These are phyloP conservation scores for Rhizopogon roseolus DNA, from an alignment of 768 basidiomycete genomes.

Conservation along the genomic window DNA sequence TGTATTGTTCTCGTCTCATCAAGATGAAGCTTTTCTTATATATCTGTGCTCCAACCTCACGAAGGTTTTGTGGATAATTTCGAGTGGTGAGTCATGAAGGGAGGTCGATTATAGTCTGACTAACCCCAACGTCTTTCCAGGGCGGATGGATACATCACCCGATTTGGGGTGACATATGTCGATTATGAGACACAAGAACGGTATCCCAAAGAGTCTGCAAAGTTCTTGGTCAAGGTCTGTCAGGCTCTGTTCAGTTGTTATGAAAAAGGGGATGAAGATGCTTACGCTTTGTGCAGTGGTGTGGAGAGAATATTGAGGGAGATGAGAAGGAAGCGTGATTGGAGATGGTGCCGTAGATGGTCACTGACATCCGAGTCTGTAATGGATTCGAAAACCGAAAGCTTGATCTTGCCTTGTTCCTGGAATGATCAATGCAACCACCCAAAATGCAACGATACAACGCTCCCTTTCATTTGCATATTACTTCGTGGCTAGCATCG, in stretches of 20 bases:
- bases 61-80: slow-evolving; percentile 67
- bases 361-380: no score
- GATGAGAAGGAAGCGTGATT: not conserved
- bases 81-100: slow-evolving; percentile 42
- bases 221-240: slow-evolving; percentile 51
- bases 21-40: not conserved
- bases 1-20: slow-evolving; percentile 15
- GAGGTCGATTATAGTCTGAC: not conserved
- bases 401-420: not conserved
- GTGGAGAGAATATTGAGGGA: slow-evolving; percentile 22
- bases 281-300: slow-evolving; percentile 18
- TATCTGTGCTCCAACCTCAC: not conserved
- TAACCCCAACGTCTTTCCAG: slow-evolving; percentile 4
- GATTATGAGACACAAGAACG: slow-evolving; percentile 66
- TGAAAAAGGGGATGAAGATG: not conserved
- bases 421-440: no score
- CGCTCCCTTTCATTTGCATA: no score
- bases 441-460: no score
- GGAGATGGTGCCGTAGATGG: no score
- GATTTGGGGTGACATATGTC: slow-evolving; percentile 70
- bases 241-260: slow-evolving; percentile 32
- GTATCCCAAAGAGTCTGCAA: slow-evolving; percentile 58
- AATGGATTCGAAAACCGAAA: not conserved
- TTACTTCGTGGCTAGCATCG: not conserved
- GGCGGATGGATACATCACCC: slow-evolving; percentile 67